phyloP scores from a whole-genome alignment of 805 yeast species.

The Allodekkera sacchari region DNA sequence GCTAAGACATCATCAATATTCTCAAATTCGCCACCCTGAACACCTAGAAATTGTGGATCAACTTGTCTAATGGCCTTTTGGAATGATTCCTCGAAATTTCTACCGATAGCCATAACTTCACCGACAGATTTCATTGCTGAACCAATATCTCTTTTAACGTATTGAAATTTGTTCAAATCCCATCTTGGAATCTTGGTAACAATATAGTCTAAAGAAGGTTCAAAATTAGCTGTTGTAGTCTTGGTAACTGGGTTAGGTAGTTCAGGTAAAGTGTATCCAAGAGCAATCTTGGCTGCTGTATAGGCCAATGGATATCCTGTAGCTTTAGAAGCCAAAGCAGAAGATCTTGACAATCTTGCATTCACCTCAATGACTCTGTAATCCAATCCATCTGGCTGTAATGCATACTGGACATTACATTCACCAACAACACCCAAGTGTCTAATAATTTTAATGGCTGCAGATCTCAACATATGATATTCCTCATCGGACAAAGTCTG shows the following conservation, averaged over 20 bases:
- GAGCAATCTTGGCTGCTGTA: constrained; percentile 95
- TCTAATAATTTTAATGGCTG: constrained; percentile 95
- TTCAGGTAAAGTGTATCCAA: constrained; percentile 91
- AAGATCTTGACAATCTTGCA: constrained; percentile 93
- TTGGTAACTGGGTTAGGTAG: constrained; percentile 94
- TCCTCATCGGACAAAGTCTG: constrained; percentile 96
- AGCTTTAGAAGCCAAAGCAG: constrained; percentile 97
- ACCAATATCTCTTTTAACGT: constrained; percentile 88
- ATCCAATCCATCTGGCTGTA: constrained; percentile 92
- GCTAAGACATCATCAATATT: constrained; percentile 68
- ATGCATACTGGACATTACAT: constrained; percentile 95
- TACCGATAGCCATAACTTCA: constrained; percentile 98
- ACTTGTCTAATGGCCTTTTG: constrained; percentile 96
- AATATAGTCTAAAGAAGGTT: constrained; percentile 93
- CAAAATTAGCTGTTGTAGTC: constrained; percentile 93
- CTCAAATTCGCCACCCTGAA: constrained; percentile 80
- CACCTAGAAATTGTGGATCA: constrained; percentile 84
- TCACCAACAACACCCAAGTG: constrained; percentile 99
- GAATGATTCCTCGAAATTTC: constrained; percentile 94
- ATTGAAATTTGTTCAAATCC: constrained; percentile 94
- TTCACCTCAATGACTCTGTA: constrained; percentile 96
- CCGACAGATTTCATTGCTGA: constrained; percentile 98
- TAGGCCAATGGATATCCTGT: constrained; percentile 98
- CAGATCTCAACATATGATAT: constrained; percentile 94
- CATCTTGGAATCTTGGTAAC: constrained; percentile 98